phyloP scores from a whole-genome alignment of 129 eudicot species.

The Flaveria brownii region DNA sequence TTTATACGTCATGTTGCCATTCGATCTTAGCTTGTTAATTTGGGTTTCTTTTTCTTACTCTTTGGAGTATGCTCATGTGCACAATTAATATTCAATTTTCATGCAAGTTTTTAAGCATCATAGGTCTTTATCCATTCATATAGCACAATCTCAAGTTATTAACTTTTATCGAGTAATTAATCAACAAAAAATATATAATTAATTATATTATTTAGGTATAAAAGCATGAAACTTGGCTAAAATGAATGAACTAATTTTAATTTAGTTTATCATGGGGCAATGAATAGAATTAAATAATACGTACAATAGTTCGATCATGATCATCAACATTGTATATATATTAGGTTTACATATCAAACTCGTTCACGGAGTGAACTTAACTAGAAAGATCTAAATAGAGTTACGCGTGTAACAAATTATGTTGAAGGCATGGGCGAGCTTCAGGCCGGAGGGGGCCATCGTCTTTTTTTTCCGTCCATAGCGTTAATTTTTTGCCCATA shows the following conservation, averaged over 20 bases:
- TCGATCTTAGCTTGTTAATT: not conserved
- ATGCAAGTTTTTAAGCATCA: not conserved
- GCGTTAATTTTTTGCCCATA: no score
- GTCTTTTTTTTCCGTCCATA: no score
- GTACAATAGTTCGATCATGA: no score
- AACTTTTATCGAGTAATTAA: not conserved
- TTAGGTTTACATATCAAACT: no score
- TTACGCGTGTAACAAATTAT: no score
- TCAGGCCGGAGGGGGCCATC: no score
- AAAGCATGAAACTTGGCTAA: not conserved
- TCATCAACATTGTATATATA: no score
- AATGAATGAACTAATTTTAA: not conserved
- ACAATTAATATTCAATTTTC: not conserved
- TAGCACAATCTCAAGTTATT: not conserved
- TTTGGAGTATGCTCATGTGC: not conserved
- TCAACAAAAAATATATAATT: not conserved
- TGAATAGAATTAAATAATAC: no score
- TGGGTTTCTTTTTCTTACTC: not conserved
- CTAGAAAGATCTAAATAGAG: no score
- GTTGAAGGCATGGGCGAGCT: no score
- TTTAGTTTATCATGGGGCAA: no score
- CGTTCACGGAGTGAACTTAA: no score
- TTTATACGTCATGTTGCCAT: not conserved
- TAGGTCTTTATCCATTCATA: not conserved
- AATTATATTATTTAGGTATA: not conserved